These are phyloP conservation scores for Chionographis japonica DNA, from an alignment of 106 monocot species.

Conservation along the genomic window DNA sequence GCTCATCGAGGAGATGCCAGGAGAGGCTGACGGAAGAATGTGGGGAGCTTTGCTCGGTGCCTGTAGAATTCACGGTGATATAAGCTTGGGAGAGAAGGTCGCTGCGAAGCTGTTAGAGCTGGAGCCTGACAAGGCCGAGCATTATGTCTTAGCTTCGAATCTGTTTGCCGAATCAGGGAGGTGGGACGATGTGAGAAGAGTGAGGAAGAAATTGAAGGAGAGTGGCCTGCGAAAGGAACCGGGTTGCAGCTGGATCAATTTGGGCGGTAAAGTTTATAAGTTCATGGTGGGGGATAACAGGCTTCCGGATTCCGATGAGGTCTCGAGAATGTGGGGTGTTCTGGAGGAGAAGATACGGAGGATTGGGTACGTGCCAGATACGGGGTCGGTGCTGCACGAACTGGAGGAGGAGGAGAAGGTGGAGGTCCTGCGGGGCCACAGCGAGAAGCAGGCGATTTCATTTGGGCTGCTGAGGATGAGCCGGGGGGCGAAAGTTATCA, in stretches of 20 bases:
- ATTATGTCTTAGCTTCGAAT: constrained; percentile 63
- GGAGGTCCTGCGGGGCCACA: constrained; percentile 40
- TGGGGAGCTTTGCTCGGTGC: constrained; percentile 52
- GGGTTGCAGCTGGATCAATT: constrained; percentile 65
- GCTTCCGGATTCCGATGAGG: constrained; percentile 23
- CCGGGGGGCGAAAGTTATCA: constrained; percentile 12
- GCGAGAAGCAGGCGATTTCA: constrained; percentile 57
- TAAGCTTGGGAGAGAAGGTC: constrained; percentile 47
- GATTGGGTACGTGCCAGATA: constrained; percentile 58
- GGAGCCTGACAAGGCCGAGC: constrained; percentile 60
- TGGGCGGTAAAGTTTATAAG: constrained; percentile 37
- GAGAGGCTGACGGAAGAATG: constrained; percentile 43
- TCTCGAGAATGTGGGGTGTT: constrained; percentile 23
- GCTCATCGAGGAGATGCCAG: constrained; percentile 52
- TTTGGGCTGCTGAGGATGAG: constrained; percentile 39
- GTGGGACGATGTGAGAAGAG: constrained; percentile 61
- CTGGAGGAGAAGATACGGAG: constrained; percentile 43
- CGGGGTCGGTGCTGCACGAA: constrained; percentile 42
- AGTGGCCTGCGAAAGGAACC: constrained; percentile 48
- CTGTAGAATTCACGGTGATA: constrained; percentile 50
- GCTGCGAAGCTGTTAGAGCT: constrained; percentile 46
- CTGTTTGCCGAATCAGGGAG: constrained; percentile 43
- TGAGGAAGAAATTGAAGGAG: constrained; percentile 52
- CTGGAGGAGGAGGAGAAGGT: constrained; percentile 51
- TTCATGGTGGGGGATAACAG: constrained; percentile 38